A percentile compares a stretch with the other conserved stretches of the same genome.
These are phyloP conservation scores for Hyphodiscus hymeniophilus DNA, from an alignment of 495 filamentous ascomycete species.

Conservation along the genomic window DNA sequence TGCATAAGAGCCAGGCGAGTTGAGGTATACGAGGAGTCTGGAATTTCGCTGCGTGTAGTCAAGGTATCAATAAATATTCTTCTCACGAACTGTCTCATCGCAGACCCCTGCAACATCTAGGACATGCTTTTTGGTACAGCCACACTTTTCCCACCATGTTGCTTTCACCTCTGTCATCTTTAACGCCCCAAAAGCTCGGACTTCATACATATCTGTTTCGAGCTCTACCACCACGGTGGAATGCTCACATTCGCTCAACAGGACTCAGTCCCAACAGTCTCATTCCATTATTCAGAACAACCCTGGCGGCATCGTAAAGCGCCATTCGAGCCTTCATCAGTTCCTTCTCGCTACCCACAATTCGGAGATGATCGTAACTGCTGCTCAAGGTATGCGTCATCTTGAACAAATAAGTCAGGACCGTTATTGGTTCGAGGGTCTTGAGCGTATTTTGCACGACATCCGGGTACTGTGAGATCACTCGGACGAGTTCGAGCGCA, in stretches of 20 bases:
- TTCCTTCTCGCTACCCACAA: constrained; percentile 64
- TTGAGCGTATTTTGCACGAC: constrained; percentile 54
- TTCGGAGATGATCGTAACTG: constrained; percentile 73
- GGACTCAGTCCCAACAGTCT: constrained; percentile 69
- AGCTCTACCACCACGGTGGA: too few species aligned
- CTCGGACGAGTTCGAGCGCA: constrained; percentile 50
- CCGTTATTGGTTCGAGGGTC: constrained; percentile 55
- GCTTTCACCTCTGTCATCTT: too few species aligned
- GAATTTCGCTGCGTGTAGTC: too few species aligned
- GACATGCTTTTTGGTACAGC: too few species aligned
- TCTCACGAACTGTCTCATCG: too few species aligned
- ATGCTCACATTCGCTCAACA: constrained; percentile 48
- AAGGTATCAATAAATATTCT: too few species aligned
- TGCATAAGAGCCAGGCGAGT: too few species aligned
- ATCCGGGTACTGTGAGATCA: constrained; percentile 58
- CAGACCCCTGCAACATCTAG: too few species aligned
- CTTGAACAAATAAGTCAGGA: constrained; percentile 79
- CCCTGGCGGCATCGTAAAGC: constrained; percentile 69
- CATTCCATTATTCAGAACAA: constrained; percentile 81
- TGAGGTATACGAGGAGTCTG: too few species aligned
- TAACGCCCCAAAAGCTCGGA: too few species aligned
- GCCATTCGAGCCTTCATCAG: constrained; percentile 73
- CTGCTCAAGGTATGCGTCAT: constrained; percentile 81
- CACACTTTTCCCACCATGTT: too few species aligned
- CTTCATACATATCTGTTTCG: too few species aligned